Evolutionary conservation across 371 early-diverging fungal genomes (phyloP).

Genomic region (Actinomortierella wolfii): DNA sequence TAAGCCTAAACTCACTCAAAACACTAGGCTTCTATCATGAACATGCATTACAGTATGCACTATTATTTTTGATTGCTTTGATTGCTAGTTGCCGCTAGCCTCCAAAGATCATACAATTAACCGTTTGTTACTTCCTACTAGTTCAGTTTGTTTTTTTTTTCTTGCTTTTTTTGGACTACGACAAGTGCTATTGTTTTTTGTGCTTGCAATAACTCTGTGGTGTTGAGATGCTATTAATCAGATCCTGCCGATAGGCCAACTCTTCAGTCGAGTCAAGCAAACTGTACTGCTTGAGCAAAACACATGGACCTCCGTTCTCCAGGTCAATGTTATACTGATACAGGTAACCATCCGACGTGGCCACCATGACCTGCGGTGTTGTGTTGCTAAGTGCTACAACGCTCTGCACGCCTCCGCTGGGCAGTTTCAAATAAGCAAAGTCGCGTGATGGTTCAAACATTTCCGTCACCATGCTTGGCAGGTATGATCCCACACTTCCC

Average conservation of each 20-base stretch:
- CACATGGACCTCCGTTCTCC: constrained; percentile 92
- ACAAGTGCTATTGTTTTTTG: too few species aligned
- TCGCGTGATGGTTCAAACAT: constrained; percentile 96
- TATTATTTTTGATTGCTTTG: too few species aligned
- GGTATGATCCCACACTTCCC: constrained; percentile 79
- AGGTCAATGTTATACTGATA: constrained; percentile 90
- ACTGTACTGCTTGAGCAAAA: constrained; percentile 80
- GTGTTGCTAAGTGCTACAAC: constrained; percentile 80
- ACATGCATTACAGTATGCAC: too few species aligned
- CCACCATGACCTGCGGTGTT: constrained; percentile 87
- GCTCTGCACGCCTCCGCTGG: constrained; percentile 79
- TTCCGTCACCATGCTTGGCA: constrained; percentile 88
- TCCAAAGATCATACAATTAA: too few species aligned
- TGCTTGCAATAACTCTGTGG: too few species aligned
- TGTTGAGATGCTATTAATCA: too few species aligned
- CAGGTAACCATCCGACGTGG: constrained; percentile 89
- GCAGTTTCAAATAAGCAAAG: constrained; percentile 91
- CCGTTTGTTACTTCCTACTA: too few species aligned
- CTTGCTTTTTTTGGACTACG: too few species aligned
- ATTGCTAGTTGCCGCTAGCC: too few species aligned
- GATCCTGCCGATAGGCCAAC: background rate
- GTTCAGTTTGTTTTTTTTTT: too few species aligned
- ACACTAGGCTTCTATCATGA: too few species aligned
- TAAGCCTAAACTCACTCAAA: too few species aligned
- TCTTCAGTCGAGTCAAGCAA: constrained; percentile 8